Percentiles rank a stretch among this genome's conserved stretches.
Conservation (phyloP, 352 stramenopile genomes). For the Albugo laibachii region DNA sequence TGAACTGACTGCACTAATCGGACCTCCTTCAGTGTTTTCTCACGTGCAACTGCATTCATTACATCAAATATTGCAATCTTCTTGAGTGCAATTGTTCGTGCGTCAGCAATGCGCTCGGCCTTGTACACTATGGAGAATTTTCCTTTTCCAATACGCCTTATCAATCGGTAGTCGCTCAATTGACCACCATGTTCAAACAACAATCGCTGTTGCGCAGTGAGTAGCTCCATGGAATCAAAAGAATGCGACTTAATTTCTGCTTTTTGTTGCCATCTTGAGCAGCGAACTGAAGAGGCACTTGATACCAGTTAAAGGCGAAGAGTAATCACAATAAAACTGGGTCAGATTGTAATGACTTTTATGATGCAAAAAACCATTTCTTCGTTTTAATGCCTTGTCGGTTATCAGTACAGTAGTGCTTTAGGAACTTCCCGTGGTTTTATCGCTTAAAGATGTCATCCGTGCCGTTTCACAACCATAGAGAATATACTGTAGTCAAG, state of each 20-base stretch:
- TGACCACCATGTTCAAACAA: slow-evolving; percentile 34
- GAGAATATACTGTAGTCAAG: too few species aligned
- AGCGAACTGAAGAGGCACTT: too few species aligned
- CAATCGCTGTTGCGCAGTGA: slow-evolving; percentile 46
- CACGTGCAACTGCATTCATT: slow-evolving; percentile 76
- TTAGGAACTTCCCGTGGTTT: too few species aligned
- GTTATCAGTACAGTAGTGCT: too few species aligned
- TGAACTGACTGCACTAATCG: slow-evolving; percentile 72
- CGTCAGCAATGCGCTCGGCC: slow-evolving; percentile 43
- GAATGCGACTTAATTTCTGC: background rate
- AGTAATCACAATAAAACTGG: too few species aligned
- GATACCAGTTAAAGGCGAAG: too few species aligned
- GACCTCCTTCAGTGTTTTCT: slow-evolving; percentile 85
- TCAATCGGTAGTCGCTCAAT: slow-evolving; percentile 57
- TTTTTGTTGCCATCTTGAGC: background rate
- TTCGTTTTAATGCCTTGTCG: too few species aligned
- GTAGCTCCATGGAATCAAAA: slow-evolving; percentile 28
- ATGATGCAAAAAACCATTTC: too few species aligned
- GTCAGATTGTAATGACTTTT: too few species aligned
- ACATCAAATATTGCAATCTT: slow-evolving; percentile 83
- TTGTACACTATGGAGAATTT: slow-evolving; percentile 89
- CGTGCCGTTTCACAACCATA: too few species aligned
- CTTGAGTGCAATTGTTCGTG: slow-evolving; percentile 78
- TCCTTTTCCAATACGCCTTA: slow-evolving; percentile 82
- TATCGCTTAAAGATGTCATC: too few species aligned